phyloP scores from a whole-genome alignment of 352 stramenopile species.

The Phytopythium delawarense region DNA sequence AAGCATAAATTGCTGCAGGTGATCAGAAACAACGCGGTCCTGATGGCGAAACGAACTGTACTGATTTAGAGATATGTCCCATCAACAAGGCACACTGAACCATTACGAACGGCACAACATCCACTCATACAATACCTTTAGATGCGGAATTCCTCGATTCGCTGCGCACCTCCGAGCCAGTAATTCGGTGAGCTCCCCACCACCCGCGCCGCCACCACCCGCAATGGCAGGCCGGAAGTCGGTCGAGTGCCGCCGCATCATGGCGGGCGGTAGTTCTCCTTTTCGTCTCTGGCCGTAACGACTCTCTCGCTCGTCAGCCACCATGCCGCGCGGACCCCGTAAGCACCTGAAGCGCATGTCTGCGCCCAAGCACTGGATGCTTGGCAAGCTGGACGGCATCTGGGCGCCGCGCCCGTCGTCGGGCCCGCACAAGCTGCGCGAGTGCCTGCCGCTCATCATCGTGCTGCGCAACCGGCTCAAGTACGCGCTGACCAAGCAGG shows the following conservation, averaged over 20 bases:
- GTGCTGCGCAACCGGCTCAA: constrained; percentile 99
- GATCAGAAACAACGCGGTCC: too few relatives aligned
- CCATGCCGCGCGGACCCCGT: constrained; percentile 82
- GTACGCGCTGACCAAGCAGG: constrained; percentile 98
- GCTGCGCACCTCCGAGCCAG: not conserved
- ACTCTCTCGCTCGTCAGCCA: constrained; percentile 17
- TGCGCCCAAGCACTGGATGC: constrained; percentile 88
- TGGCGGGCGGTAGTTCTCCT: constrained; percentile 40
- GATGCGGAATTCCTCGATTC: not conserved
- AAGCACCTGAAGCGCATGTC: constrained; percentile 88
- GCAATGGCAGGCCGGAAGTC: not conserved
- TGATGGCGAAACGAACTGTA: too few relatives aligned
- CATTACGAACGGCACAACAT: not conserved
- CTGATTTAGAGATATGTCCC: not conserved
- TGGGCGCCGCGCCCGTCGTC: constrained; percentile 92
- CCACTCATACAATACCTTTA: not conserved
- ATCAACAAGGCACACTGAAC: not conserved
- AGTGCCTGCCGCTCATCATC: constrained; percentile 97
- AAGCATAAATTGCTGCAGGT: too few relatives aligned
- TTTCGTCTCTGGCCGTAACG: constrained; percentile 37
- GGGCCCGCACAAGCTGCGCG: constrained; percentile 97
- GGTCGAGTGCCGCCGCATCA: too few relatives aligned
- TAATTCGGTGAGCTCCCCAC: constrained; percentile 6
- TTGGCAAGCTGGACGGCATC: constrained; percentile 89
- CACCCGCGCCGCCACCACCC: not conserved